Conservation (phyloP, 306 rosid species). For the Rubus idaeus region DNA sequence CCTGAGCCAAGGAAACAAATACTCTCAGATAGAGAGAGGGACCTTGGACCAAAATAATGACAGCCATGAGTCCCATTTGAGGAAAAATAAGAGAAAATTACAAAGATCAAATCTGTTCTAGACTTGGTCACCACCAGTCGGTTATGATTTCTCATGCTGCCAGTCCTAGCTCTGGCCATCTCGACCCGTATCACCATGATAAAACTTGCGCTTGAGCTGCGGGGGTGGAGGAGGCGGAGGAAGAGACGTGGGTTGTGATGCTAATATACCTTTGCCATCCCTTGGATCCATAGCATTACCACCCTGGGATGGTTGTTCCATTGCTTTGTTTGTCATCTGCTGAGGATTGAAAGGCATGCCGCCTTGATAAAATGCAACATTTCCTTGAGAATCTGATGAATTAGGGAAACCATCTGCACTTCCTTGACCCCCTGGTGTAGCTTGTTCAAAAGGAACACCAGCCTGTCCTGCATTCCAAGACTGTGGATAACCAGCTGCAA, state of each 20-base stretch:
- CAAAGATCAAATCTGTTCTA: constrained; percentile 2
- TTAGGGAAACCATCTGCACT: constrained; percentile 37
- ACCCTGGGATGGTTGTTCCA: constrained; percentile 48
- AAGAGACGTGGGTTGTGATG: constrained; percentile 55
- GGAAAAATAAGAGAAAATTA: not conserved
- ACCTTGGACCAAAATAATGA: not conserved
- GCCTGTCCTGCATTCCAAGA: constrained; percentile 71
- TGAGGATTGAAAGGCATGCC: constrained; percentile 31
- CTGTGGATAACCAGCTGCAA: constrained; percentile 57
- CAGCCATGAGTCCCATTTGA: constrained; percentile 15
- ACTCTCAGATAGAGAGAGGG: constrained; percentile 1
- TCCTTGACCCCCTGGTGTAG: constrained; percentile 34
- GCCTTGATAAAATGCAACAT: constrained; percentile 42
- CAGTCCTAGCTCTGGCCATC: constrained; percentile 64
- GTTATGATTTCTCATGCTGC: constrained; percentile 50
- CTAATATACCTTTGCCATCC: constrained; percentile 72
- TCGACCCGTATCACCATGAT: constrained; percentile 58
- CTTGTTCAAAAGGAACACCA: constrained; percentile 54
- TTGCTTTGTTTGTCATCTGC: constrained; percentile 29
- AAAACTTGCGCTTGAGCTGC: constrained; percentile 55
- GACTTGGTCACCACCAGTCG: constrained; percentile 53
- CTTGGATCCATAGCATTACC: constrained; percentile 63
- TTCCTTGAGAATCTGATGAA: constrained; percentile 42
- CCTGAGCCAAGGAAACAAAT: not conserved
- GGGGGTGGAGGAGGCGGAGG: constrained; percentile 65